These are phyloP conservation scores for Rhynchosporium secalis DNA, from an alignment of 2,329 filamentous ascomycete species.

Conservation along the genomic window DNA sequence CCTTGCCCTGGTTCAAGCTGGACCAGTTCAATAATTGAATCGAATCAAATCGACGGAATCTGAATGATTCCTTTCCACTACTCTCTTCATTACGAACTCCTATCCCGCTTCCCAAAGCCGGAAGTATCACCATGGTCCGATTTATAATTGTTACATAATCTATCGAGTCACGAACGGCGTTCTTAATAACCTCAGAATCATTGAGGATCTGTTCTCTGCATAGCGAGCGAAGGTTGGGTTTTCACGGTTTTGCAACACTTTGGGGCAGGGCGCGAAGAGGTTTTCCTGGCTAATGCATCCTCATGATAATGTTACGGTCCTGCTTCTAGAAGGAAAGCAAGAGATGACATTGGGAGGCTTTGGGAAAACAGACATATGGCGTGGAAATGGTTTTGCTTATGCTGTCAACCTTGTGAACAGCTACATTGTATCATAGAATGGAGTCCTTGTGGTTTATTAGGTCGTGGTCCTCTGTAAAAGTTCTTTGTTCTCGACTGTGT, in stretches of 20 bases:
- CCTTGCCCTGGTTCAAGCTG: slow-evolving; percentile 30
- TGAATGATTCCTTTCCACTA: slow-evolving; percentile 11
- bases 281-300: slow-evolving; percentile 37
- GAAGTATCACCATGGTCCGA: slow-evolving; percentile 19
- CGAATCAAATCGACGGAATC: slow-evolving; percentile 2
- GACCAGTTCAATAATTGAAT: slow-evolving; percentile 9
- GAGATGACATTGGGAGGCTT: slow-evolving; percentile 29
- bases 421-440: slow-evolving; percentile 37
- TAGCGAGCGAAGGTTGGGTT: slow-evolving; percentile 41
- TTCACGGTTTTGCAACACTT: slow-evolving; percentile 37
- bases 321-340: slow-evolving; percentile 29
- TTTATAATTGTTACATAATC: slow-evolving; percentile 39
- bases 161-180: slow-evolving; percentile 39
- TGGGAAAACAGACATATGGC: slow-evolving; percentile 37
- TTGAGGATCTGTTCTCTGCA: slow-evolving; percentile 40
- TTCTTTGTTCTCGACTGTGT: neutral
- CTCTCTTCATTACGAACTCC: slow-evolving; percentile 11
- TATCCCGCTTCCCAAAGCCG: slow-evolving; percentile 14
- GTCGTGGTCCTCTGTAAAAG: slow-evolving; percentile 1
- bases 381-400: slow-evolving; percentile 36
- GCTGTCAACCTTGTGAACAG: slow-evolving; percentile 26
- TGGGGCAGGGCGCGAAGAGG: slow-evolving; percentile 28
- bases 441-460: slow-evolving; percentile 27
- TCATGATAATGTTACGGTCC: slow-evolving; percentile 39
- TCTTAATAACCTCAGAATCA: slow-evolving; percentile 35